Evolutionary conservation across 2,329 filamentous ascomycete genomes (phyloP), one percentile per base, ranked within the genome.

Genomic region (Pseudogymnoascus sp.): DNA sequence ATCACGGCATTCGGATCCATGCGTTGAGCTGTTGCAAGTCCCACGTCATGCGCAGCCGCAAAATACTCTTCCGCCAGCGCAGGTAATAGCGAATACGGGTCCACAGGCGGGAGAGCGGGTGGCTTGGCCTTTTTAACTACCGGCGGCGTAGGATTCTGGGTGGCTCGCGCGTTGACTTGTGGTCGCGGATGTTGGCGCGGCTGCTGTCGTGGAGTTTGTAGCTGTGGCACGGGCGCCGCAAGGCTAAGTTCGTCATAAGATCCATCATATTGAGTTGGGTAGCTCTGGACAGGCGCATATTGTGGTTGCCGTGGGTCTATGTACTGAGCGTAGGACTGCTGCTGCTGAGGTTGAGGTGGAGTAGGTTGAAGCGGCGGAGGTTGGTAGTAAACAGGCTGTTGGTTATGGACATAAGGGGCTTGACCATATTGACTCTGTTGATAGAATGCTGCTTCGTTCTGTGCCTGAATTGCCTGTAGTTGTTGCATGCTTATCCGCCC

Each of bases 11-110:
- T 59, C 26, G 81, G 74, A 61, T 82, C 78, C 61, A 82, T 78
- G 2, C 80, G 76, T 16, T 76, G 74, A 16, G 82, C 80, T 2
- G 85, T 73, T 1, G 75, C 68, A 2, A 79, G 75, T 1, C 80
- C 80, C 63, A 84, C 78, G 1, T 74, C 73, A 64, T 87, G 83
- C 14, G 90, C 90, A 61, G 85, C 86, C 26, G 77, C 76, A 61
- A 92, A 84, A 68, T 89, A 91, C 67, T 93, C 89, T 68, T 93
- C 89, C 2, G 89, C 88, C 12, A 91, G 79, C n/a, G 82, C 83
- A 6, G 91, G 78, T 63, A 92, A 78, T 7, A 92, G 76, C 2
- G 85, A 77, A 2, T 83, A 76, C 0, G 80, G 81, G 62, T 84
- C 82, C n/a, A 61, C 21, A 33, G 49, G 49, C 5, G 21, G 19